These are phyloP conservation scores for Ustilago xerochloae DNA, from an alignment of 1,284 basidiomycete species.

Conservation along the genomic window DNA sequence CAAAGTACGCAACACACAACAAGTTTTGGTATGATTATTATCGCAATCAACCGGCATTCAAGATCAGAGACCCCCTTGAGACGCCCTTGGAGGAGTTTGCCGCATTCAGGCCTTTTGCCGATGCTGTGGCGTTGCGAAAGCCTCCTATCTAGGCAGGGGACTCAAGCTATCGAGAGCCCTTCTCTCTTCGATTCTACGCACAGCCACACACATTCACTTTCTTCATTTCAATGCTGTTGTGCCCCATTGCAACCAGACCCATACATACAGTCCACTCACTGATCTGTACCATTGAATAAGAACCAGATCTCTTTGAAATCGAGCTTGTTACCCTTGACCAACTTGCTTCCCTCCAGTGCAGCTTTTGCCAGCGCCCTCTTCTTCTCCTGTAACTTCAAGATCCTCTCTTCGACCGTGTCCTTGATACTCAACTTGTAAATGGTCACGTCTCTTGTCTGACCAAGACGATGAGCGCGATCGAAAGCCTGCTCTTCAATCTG, in stretches of 20 bases:
- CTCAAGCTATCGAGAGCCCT: no score
- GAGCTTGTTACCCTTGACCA: conserved; percentile 75
- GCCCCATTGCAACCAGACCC: no score
- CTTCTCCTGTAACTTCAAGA: conserved; percentile 76
- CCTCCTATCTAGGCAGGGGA: background rate
- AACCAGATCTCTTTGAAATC: conserved; percentile 50
- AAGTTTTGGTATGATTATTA: conserved; percentile 9
- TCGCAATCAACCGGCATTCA: background rate
- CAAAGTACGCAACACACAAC: background rate
- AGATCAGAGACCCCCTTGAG: conserved; percentile 14
- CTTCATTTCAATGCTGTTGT: no score
- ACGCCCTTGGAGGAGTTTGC: conserved; percentile 4
- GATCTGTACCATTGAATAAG: conserved; percentile 40
- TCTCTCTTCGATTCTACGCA: no score
- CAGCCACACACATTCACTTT: no score
- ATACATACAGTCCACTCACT: background rate
- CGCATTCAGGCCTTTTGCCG: conserved; percentile 8
- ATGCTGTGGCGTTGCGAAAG: conserved; percentile 11
- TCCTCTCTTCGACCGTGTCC: conserved; percentile 89
- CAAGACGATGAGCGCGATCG: conserved; percentile 88
- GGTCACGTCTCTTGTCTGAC: conserved; percentile 85
- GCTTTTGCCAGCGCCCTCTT: conserved; percentile 86
- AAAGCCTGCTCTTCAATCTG: conserved; percentile 82
- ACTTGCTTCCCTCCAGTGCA: conserved; percentile 86
- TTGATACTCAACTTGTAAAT: conserved; percentile 93